Evolutionary conservation across 495 filamentous ascomycete species (phyloP), one percentile per base, ranked within the genome.

Genomic region (Annulohypoxylon maeteangense): DNA sequence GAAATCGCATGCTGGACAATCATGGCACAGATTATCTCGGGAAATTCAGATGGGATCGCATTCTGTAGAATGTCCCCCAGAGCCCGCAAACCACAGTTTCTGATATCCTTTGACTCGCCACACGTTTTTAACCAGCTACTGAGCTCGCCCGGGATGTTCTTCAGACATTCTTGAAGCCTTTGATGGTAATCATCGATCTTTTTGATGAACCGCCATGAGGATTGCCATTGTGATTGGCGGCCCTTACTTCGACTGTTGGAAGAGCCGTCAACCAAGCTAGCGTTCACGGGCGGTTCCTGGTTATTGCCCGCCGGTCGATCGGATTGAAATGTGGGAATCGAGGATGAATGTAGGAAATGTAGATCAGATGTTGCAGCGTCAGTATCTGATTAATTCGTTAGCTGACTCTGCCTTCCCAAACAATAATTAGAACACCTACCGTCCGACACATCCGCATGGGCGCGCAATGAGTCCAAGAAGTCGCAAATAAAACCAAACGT

Each of bases 1-100:
- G 51, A 40, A 18, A 47, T 68, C 1, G 65, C 56, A 40, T 65
- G 70, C n/a, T 61, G 61, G 7, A 73, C 70, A 8, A 73, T 53
- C 29, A 68, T 57, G 14, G 65, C 61, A 29, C 60, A 57, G 12
- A 73, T 53, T 1, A 68, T 59, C n/a, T 62, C 61, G 25, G 65
- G n/a, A 22, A 68, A 65, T 7, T 62, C 23, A 20, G 16, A 20
- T 4, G 55, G 48, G 0, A 47, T 23, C 1, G 31, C 57, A 7
- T 65, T 59, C 8, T 62, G 61, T 22, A 36, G 12, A 0, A 68
- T 68, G 12, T 57, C 56, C 22, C 44, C 60, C 3, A 73, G 65
- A 12, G 60, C 44, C 14, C 70, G 61, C 18, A 68, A 23, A 11
- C 70, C 70, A 10, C 45, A 57, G 12, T 62, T 68, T 42, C 65